Evolutionary conservation across 495 filamentous ascomycete species (phyloP), one percentile per base, ranked within the genome.

Genomic region (Penicillium diatomitis): DNA sequence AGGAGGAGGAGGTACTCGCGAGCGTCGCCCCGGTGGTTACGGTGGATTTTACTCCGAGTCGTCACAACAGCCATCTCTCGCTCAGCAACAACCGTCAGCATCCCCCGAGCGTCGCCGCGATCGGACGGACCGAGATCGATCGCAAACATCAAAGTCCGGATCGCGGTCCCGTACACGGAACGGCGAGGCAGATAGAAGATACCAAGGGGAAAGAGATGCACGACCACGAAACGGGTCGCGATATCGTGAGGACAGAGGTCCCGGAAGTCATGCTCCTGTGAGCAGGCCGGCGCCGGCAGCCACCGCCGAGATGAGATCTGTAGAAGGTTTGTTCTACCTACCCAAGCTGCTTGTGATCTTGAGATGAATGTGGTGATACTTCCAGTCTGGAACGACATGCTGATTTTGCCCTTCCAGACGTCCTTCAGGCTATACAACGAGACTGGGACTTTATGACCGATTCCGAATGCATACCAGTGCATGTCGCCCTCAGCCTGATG

Each of bases 381-480:
- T 20, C 20, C 20, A 20, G 20, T 20, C 20, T 2, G 20, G 20
- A 20, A 20, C 41, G 28, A 50, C 44, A 8, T 20, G 6, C 11
- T 32, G 27, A 29, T 34, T n/a, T n/a, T 37, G 28, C 51, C 2
- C 4, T 4, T 20, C 10, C 38, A 76, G 83, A 81, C 54, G 75
- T 87, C 38, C 63, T 88, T 8, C 67, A 75, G 32, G 74, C 87
- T 42, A 95, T 97, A 54, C 82, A 90, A 61, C 71, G 76, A 41
- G 88, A 94, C 58, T 99, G 91, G 91, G 82, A 84, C 48, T 86
- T 90, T 56, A 92, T 99, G 86, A 83, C 82, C 47, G 77, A 85
- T 56, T 82, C 84, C 41, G 82, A 89, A 54, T 96, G 90, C 63
- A 79, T 96, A 38, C 92, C 92, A 12, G 86, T 97, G 3, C 88